A percentile compares a stretch with the other conserved stretches of the same genome.
Conservation (phyloP, 2,329 filamentous ascomycete species). For the Clonostachys rosea region DNA sequence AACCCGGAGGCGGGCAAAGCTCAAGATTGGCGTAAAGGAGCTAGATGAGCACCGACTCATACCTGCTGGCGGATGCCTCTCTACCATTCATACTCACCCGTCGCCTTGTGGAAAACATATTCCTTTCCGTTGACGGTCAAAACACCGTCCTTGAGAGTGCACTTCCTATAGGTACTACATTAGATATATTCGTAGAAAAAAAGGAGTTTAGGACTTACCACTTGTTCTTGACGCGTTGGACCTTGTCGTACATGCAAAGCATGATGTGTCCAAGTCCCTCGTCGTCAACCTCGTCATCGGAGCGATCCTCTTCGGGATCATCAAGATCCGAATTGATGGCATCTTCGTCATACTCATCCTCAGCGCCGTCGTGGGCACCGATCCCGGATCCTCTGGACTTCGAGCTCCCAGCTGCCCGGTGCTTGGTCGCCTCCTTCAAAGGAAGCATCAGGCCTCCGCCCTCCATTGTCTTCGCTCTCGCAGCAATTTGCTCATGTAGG, state of each 20-base stretch:
- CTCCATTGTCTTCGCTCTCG: conserved; percentile 64
- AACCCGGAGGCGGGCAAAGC: too few species aligned
- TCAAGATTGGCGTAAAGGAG: too few species aligned
- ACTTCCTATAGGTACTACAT: conserved; percentile 63
- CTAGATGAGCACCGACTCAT: too few species aligned
- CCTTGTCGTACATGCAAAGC: conserved; percentile 99
- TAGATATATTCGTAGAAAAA: conserved; percentile 8
- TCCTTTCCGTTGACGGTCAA: conserved; percentile 91
- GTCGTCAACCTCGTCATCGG: conserved; percentile 83
- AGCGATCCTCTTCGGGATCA: conserved; percentile 81
- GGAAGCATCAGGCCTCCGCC: conserved; percentile 74
- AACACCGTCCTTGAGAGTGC: conserved; percentile 93
- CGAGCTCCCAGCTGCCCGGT: background rate
- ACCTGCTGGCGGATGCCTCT: background rate
- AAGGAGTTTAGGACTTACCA: conserved; percentile 47
- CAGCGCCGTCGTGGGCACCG: conserved; percentile 54
- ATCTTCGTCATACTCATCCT: conserved; percentile 73
- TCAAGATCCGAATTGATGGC: conserved; percentile 98
- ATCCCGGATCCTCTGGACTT: conserved; percentile 54
- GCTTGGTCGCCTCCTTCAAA: conserved; percentile 46
- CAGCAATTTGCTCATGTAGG: conserved; percentile 64
- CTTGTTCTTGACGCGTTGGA: conserved; percentile 98
- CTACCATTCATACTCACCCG: conserved; percentile 97
- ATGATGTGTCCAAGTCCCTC: conserved; percentile 85
- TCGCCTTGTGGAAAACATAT: conserved; percentile 97